These are phyloP conservation scores for Schwanniomyces occidentalis DNA, from an alignment of 805 yeast species.

Conservation along the genomic window DNA sequence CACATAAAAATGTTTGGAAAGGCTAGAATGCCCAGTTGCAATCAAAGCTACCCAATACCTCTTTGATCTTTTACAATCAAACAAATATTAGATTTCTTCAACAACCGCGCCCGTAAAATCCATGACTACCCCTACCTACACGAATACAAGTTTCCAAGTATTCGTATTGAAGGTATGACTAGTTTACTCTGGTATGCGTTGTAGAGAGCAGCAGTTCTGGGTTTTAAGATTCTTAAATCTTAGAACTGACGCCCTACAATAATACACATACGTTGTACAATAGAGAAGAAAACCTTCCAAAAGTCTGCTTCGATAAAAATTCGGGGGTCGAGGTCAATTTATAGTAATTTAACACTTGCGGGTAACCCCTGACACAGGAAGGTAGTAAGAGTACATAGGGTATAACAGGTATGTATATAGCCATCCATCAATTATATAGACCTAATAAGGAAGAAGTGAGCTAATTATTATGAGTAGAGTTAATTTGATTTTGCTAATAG, in stretches of 20 bases:
- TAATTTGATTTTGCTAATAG: no score
- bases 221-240: slow-evolving; percentile 17
- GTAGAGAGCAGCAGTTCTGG: slow-evolving; percentile 50
- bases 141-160: neutral
- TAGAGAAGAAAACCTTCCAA: slow-evolving; percentile 20
- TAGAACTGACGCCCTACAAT: slow-evolving; percentile 47
- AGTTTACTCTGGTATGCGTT: slow-evolving; percentile 49
- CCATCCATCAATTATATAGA: no score
- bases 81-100: slow-evolving; percentile 5
- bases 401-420: no score
- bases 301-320: no score
- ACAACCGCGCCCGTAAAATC: slow-evolving; percentile 41
- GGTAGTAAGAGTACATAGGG: slow-evolving; percentile 1
- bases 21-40: slow-evolving; percentile 43
- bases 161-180: slow-evolving; percentile 17
- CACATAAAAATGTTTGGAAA: slow-evolving; percentile 31
- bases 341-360: slow-evolving; percentile 1
- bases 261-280: slow-evolving; percentile 50
- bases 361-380: no score
- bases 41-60: slow-evolving; percentile 11
- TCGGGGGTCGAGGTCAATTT: no score
- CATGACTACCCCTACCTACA: slow-evolving; percentile 35
- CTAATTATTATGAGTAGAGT: no score
- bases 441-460: no score
- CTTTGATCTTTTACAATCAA: neutral